Evolutionary conservation across 352 stramenopile genomes (phyloP), one percentile per base, ranked within the genome.

Genomic region (Globisporangium iwayamae): DNA sequence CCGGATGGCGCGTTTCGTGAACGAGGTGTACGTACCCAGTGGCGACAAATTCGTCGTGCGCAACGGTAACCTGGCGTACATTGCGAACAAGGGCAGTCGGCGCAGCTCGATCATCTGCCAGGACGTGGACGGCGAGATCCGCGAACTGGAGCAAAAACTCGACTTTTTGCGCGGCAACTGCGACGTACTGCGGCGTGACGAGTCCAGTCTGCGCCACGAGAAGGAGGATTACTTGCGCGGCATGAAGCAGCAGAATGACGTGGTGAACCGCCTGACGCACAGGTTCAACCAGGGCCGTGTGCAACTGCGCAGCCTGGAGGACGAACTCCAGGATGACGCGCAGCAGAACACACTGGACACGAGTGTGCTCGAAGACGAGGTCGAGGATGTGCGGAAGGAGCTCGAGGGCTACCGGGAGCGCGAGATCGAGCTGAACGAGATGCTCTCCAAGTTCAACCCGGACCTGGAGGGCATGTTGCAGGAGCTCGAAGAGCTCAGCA

Each of bases 31-130:
- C 39, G 61, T 95, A 20, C 78, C 81, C 2, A 86, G 64, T 20
- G 84, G 83, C 43, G 83, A 93, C 65, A 93, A 93, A 53, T 90
- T 94, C 55, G 63, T 91, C 48, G 84, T 92, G 45, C 84, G 86
- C 2, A 72, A 66, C 4, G 86, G 84, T 10, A 94, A 94, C 64
- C 67, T 93, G 67, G 78, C 84, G 20, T 94, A 87, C 63, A 92
- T 95, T 68, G 79, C 81, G 3, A 87, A 93, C 64, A 91, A 92
- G 57, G 74, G 76, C 10, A 71, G 69, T 60, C 70, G 66, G 3
- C 78, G 79, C 14, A 90, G 83, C 34, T 80, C 79, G 11, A 85
- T 93, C 57, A 89, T 94, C 62, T 87, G 77, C 51, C 80, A 87
- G 38, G 84, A 94, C 63, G 72, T 89, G 9, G 78, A 90, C 53